Percentiles rank a stretch among this genome's conserved stretches.
Conservation (phyloP, 2,329 filamentous ascomycete genomes). For the Aspergillus floridensis region DNA sequence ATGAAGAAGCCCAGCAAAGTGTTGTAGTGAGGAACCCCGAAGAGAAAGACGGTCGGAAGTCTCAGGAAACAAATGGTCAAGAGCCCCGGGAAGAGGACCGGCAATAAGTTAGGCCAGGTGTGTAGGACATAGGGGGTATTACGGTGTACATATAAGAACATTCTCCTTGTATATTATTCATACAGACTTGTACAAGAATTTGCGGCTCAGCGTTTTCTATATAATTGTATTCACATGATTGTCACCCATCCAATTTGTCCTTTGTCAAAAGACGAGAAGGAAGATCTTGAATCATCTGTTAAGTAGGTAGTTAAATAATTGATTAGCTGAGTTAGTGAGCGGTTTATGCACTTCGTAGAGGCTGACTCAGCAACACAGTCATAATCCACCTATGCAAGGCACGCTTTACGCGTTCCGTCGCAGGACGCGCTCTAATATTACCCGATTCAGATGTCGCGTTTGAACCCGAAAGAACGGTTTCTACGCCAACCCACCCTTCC, state of each 20-base stretch:
- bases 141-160: conserved; percentile 7
- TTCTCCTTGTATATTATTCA: neutral
- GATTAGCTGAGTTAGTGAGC: too few relatives aligned
- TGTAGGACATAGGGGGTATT: neutral
- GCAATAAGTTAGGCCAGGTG: neutral
- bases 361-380: conserved; percentile 20
- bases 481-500: conserved; percentile 23
- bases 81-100: neutral
- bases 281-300: too few relatives aligned
- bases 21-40: neutral
- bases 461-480: conserved; percentile 18
- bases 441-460: conserved; percentile 31
- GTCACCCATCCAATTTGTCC: too few relatives aligned
- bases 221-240: too few relatives aligned
- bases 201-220: neutral
- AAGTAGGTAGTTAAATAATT: too few relatives aligned
- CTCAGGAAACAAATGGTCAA: neutral
- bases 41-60: neutral
- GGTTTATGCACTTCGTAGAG: neutral
- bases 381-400: conserved; percentile 9
- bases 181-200: neutral
- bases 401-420: conserved; percentile 4
- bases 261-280: too few relatives aligned
- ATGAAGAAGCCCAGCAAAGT: neutral
- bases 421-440: conserved; percentile 35